Base-by-base conservation (phyloP, 2,329 filamentous ascomycete genomes). In the Calonectria naviculata region DNA sequence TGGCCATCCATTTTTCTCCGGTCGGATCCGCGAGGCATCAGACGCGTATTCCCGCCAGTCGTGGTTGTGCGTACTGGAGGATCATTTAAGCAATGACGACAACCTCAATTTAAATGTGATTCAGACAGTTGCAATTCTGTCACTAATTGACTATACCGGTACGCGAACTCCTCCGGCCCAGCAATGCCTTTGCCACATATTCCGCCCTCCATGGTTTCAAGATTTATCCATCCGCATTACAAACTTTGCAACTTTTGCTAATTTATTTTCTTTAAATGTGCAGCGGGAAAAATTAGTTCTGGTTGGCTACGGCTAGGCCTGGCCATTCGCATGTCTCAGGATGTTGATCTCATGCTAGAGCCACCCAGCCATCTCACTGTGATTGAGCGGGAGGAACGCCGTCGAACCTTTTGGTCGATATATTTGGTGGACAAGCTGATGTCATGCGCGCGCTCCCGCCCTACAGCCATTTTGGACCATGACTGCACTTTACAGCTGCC, bases 61-160 rank as follows among this genome's bases (percentile, higher is more conserved):
- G 12, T 73, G 71, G 71, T 31, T 73, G 10, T 73, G 65, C 26
- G 71, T 68, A 13, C 54, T 73, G 5, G 65, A 73, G 46, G 71
- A 73, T 26, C 71, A 73, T n/a, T 24, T 73, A 15, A 71, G 64
- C 36, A 62, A 47, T 3, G 71, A 73, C 19, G 63, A 73, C 12
- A 71, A 65, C 7, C 62, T 67, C 13, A 62, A 73, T 31, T 44
- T 73, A 44, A 41, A 61, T 29, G 80, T 82, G 2, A 81, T 84
- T 4, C 83, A 85, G 64, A 80, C 83, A 0, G 78, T 83, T 3
- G 82, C 79, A 10, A 69, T 85, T 29, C 71, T 85, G 17, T 80
- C 82, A 4, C 77, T 84, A 9, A 79, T 83, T 47, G 82, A 84
- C 42, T 84, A 81, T 68, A 83, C 81, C 8, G 79, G 83, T 84